phyloP scores from a whole-genome alignment of 192 early-diverging fungal genomes.

The Backusella tuberculispora region DNA sequence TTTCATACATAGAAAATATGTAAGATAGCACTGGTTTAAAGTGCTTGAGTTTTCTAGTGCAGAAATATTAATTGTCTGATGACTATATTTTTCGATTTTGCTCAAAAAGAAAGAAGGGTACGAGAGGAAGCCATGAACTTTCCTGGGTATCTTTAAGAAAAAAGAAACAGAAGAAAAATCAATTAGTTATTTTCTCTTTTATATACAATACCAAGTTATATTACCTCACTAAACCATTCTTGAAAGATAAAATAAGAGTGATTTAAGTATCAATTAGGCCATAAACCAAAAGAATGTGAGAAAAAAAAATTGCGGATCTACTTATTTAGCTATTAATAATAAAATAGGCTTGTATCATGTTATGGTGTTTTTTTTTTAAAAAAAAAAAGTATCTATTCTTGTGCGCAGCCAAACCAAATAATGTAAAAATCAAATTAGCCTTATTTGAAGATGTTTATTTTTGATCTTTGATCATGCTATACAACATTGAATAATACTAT shows the following conservation, averaged over 20 bases:
- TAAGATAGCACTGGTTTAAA: background rate
- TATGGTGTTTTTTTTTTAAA: background rate
- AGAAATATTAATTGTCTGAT: background rate
- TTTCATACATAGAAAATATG: no score
- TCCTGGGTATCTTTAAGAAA: background rate
- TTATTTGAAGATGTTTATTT: background rate
- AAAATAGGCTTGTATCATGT: background rate
- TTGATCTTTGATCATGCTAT: no score
- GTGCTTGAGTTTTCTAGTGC: background rate
- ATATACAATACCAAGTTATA: background rate
- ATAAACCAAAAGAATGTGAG: background rate
- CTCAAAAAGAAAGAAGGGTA: background rate
- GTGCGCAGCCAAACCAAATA: background rate
- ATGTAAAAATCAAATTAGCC: background rate
- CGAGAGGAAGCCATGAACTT: slow-evolving; percentile 10
- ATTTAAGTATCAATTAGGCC: background rate
- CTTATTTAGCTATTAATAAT: background rate
- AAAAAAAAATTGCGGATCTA: background rate
- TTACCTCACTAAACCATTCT: background rate
- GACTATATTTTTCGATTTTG: background rate
- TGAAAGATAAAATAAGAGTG: background rate
- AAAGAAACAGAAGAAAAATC: slow-evolving; percentile 1
- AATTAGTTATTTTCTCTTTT: background rate
- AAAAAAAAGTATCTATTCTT: background rate
- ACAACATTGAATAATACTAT: no score